These are phyloP conservation scores for Silene latifolia DNA, from an alignment of 148 eudicot genomes.

Conservation along the genomic window DNA sequence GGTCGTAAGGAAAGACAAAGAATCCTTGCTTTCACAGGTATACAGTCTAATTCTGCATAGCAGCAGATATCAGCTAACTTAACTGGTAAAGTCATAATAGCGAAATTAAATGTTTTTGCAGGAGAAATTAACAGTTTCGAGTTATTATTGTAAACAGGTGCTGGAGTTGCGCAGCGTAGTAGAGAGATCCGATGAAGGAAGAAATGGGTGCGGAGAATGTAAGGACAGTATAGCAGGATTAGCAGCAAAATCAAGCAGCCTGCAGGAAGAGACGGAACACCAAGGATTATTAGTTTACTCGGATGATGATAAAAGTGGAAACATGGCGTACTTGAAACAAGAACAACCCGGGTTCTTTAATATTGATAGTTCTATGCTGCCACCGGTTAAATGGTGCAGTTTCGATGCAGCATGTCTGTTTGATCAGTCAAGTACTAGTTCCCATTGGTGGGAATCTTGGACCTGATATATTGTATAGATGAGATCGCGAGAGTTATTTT, in stretches of 20 bases:
- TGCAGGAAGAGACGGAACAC: conserved; percentile 27
- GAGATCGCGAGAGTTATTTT: conserved; percentile 6
- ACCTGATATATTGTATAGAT: conserved; percentile 22
- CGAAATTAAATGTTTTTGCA: background rate
- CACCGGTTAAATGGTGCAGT: conserved; percentile 45
- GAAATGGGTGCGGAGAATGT: conserved; percentile 29
- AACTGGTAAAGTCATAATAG: no score
- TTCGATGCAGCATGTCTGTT: conserved; percentile 35
- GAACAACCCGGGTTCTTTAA: conserved; percentile 32
- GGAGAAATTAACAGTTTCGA: conserved; percentile 9
- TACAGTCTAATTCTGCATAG: no score
- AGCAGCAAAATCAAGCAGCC: conserved; percentile 23
- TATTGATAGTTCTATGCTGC: conserved; percentile 27
- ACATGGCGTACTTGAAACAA: conserved; percentile 25
- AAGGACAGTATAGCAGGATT: conserved; percentile 21
- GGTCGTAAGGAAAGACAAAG: conserved; percentile 41
- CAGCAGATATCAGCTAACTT: no score
- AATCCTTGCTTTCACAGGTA: conserved; percentile 45
- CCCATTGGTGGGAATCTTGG: conserved; percentile 67
- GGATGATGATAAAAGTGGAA: conserved; percentile 40
- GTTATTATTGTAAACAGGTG: conserved; percentile 36
- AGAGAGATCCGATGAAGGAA: conserved; percentile 25
- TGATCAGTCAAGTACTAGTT: conserved; percentile 35
- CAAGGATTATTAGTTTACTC: conserved; percentile 24
- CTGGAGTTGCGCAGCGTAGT: conserved; percentile 38